phyloP scores from a whole-genome alignment of 306 rosid genomes.

The Senna tora region DNA sequence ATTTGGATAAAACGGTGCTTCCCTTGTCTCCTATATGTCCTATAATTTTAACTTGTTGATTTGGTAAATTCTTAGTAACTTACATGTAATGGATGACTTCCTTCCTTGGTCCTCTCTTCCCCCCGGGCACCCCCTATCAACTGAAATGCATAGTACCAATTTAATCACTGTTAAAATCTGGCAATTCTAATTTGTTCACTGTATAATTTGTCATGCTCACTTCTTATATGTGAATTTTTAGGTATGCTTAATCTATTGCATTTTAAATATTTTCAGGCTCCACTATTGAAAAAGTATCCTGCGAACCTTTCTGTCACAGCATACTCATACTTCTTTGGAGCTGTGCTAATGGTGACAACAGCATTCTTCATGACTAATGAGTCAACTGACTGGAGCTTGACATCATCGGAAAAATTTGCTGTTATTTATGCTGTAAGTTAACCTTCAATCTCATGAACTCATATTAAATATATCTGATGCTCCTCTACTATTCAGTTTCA shows the following conservation, averaged over 20 bases:
- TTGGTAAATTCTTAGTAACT: background rate
- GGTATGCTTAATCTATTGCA: slow-evolving; percentile 20
- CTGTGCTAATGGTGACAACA: slow-evolving; percentile 77
- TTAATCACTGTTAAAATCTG: background rate
- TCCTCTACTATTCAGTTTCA: background rate
- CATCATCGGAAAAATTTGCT: slow-evolving; percentile 74
- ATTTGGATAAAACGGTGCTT: background rate
- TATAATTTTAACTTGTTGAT: slow-evolving; percentile 3
- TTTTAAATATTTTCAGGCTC: slow-evolving; percentile 71
- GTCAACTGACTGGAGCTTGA: slow-evolving; percentile 84
- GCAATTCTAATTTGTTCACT: slow-evolving; percentile 7
- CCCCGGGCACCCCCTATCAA: too few relatives aligned
- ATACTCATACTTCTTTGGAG: slow-evolving; percentile 86
- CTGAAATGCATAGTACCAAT: slow-evolving; percentile 19
- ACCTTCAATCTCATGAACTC: slow-evolving; percentile 17
- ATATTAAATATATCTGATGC: slow-evolving; percentile 19
- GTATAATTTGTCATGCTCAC: slow-evolving; percentile 17
- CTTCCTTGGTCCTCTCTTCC: background rate
- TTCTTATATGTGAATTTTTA: slow-evolving; percentile 25
- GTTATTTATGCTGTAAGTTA: slow-evolving; percentile 87
- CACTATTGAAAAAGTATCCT: slow-evolving; percentile 82
- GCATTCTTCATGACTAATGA: slow-evolving; percentile 69
- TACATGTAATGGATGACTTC: slow-evolving; percentile 27
- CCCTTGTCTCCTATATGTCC: background rate
- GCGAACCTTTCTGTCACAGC: slow-evolving; percentile 88